Evolutionary conservation across 2,329 filamentous ascomycete genomes (phyloP), one percentile per base, ranked within the genome.

Genomic region (Tolypocladium guangdongense): DNA sequence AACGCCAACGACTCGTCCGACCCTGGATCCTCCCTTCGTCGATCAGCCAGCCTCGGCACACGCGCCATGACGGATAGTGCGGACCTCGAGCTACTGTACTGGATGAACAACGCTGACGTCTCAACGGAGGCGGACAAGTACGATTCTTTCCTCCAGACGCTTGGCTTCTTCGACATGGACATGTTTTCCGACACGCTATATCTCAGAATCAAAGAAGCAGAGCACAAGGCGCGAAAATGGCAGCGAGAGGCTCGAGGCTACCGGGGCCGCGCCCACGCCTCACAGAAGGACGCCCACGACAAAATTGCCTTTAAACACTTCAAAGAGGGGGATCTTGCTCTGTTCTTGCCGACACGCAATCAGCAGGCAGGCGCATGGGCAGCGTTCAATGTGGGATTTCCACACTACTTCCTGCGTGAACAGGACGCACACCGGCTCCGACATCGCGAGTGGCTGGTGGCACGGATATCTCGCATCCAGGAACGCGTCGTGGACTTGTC

Each of bases 291-390:
- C 63, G 84, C 89, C 0, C 89, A 96, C 62, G 89, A 96, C 60
- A 97, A 97, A 74, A 96, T 99, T 64, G 91, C 93, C 2, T 96
- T 93, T 67, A 86, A 87, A 56, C 86, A 92, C 50, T 99, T 99
- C 75, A 97, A 96, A 65, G 91, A 96, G 68, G 92, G 93, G 8
- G 93, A 99, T 64, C 78, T 99, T 16, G 93, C 92, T 14, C 71
- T 99, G 2, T 99, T 99, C 73, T 73, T 99, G 41, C 93, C 93
- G 0, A 99, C 93, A 0, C 81, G 92, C 37, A 97, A 96, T 66
- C 91, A 97, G 70, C 88, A 88, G 38, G 93, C 90, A 5, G 87
- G 92, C 18, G 92, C 93, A 0, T 99, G 93, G 93, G 93, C 93
- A 6, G 93, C 93, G 0, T 99, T 99, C 78, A 99, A 99, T 63